A percentile compares a stretch with the other conserved stretches of the same genome.
Conservation (phyloP, 2,329 filamentous ascomycete species). For the Fusarium haematococcum region DNA sequence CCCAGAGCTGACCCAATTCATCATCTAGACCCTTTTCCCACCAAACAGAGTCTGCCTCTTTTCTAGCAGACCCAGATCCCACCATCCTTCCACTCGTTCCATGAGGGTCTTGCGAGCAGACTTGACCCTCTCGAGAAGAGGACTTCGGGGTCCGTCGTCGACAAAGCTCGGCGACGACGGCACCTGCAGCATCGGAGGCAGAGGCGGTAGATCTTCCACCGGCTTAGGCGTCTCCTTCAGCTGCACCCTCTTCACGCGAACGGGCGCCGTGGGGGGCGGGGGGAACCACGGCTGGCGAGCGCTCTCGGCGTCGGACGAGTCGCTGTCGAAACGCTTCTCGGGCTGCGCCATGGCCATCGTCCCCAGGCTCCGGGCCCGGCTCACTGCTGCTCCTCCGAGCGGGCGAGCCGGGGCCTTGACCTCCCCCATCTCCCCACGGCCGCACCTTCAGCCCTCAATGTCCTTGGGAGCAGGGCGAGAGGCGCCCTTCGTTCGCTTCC, state of each 20-base stretch:
- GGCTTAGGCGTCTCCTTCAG: slow-evolving; percentile 42
- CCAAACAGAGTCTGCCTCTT: slow-evolving; percentile 54
- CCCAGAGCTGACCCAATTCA: slow-evolving; percentile 15
- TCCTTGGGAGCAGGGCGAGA: slow-evolving; percentile 57
- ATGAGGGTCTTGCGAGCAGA: slow-evolving; percentile 61
- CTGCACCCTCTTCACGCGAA: slow-evolving; percentile 38
- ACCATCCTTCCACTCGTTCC: slow-evolving; percentile 65
- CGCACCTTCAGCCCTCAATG: slow-evolving; percentile 61
- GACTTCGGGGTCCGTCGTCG: slow-evolving; percentile 38
- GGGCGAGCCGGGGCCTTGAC: slow-evolving; percentile 27
- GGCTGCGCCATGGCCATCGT: slow-evolving; percentile 51
- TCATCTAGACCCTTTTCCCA: slow-evolving; percentile 30
- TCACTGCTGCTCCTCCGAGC: slow-evolving; percentile 27
- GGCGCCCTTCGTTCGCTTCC: slow-evolving; percentile 66
- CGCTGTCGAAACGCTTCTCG: slow-evolving; percentile 49
- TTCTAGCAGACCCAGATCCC: slow-evolving; percentile 64
- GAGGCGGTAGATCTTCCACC: slow-evolving; percentile 46
- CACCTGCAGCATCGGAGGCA: slow-evolving; percentile 44
- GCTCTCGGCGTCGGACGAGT: slow-evolving; percentile 48
- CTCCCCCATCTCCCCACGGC: slow-evolving; percentile 53
- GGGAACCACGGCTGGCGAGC: slow-evolving; percentile 46
- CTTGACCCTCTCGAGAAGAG: slow-evolving; percentile 44
- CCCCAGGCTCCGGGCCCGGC: slow-evolving; percentile 51
- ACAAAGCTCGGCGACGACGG: slow-evolving; percentile 34
- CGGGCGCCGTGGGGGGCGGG: slow-evolving; percentile 53